Evolutionary conservation across 2,329 filamentous ascomycete species (phyloP).

Genomic region (Pseudogymnoascus sp.): DNA sequence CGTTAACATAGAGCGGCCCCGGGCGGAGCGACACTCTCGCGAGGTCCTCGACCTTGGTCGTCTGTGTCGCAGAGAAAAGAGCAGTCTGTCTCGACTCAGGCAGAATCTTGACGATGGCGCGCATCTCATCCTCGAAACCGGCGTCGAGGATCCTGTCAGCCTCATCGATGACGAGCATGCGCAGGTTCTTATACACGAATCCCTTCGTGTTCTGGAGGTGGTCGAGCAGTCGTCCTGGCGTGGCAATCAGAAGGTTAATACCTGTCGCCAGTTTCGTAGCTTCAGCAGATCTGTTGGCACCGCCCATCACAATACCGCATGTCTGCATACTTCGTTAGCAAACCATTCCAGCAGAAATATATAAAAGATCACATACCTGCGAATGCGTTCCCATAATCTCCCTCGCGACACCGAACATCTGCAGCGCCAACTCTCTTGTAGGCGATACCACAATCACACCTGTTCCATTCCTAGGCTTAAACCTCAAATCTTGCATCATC

Average conservation of each 20-base stretch:
- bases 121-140: constrained; percentile 98
- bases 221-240: constrained; percentile 85
- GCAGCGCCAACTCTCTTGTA: constrained; percentile 85
- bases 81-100: constrained; percentile 87
- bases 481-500: constrained; percentile 81
- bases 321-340: constrained; percentile 41
- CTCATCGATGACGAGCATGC: constrained; percentile 90
- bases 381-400: constrained; percentile 91
- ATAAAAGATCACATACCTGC: constrained; percentile 38
- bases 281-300: constrained; percentile 83
- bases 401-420: constrained; percentile 91
- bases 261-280: constrained; percentile 91
- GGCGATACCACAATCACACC: constrained; percentile 90
- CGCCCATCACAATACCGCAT: constrained; percentile 92
- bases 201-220: constrained; percentile 87
- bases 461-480: constrained; percentile 90
- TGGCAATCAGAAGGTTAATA: constrained; percentile 90
- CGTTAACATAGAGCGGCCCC: constrained; percentile 93
- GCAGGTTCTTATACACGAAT: constrained; percentile 88
- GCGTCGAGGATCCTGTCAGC: constrained; percentile 95
- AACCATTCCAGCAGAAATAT: neutral
- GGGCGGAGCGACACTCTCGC: constrained; percentile 87
- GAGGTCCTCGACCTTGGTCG: constrained; percentile 95
- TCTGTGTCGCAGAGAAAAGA: constrained; percentile 98
- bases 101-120: constrained; percentile 89